Percentiles rank a stretch among this genome's conserved stretches.
These are phyloP conservation scores for Barnettozyma californica DNA, from an alignment of 805 yeast species.

Conservation along the genomic window DNA sequence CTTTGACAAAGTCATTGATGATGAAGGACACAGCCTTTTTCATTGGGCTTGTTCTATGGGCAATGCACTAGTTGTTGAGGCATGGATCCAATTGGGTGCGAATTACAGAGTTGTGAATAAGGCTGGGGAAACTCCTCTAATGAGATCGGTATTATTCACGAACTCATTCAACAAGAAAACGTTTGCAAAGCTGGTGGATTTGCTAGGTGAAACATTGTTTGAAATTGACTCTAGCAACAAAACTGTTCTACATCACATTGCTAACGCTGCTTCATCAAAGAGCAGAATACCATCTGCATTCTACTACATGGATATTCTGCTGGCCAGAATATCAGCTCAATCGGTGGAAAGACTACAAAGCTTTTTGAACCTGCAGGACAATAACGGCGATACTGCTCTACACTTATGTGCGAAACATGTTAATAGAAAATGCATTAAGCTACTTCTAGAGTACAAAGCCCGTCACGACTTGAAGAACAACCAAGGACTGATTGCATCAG, in stretches of 20 bases:
- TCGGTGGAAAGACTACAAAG: constrained; percentile 56
- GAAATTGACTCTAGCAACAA: constrained; percentile 69
- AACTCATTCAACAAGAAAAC: constrained; percentile 79
- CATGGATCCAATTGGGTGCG: constrained; percentile 73
- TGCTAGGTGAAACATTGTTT: constrained; percentile 71
- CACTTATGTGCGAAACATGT: constrained; percentile 65
- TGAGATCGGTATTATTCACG: constrained; percentile 80
- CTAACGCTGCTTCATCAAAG: constrained; percentile 58
- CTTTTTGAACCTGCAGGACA: constrained; percentile 62
- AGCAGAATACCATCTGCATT: constrained; percentile 73
- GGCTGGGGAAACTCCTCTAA: constrained; percentile 81
- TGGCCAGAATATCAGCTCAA: constrained; percentile 66
- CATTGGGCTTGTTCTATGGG: constrained; percentile 99
- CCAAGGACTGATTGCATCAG: constrained; percentile 24
- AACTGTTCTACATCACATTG: constrained; percentile 84
- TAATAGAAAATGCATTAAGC: constrained; percentile 45
- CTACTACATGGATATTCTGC: constrained; percentile 72
- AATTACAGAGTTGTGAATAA: constrained; percentile 53
- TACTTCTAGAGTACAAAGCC: constrained; percentile 46
- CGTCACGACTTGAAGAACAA: constrained; percentile 36
- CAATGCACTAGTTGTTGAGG: constrained; percentile 66
- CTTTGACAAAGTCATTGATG: constrained; percentile 77
- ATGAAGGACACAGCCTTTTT: constrained; percentile 89
- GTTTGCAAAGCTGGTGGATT: constrained; percentile 71
- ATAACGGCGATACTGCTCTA: constrained; percentile 73